A percentile compares a stretch with the other conserved stretches of the same genome.
phyloP scores from a whole-genome alignment of 306 rosid species.

The Dicorynia guianensis region DNA sequence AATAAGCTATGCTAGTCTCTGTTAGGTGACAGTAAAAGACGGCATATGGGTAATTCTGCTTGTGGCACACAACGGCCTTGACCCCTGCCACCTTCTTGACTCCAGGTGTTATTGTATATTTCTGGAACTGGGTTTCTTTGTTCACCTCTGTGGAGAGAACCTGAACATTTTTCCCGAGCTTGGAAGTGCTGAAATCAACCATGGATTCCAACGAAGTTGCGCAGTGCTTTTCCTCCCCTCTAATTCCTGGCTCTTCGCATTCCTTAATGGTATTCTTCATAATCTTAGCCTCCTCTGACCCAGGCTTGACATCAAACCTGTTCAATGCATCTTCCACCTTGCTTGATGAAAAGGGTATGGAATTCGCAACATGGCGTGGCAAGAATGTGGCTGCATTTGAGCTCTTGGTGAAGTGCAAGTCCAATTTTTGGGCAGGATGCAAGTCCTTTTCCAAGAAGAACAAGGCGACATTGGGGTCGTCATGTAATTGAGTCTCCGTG shows the following conservation, averaged over 20 bases:
- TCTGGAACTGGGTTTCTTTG: constrained; percentile 43
- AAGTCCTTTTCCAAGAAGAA: constrained; percentile 82
- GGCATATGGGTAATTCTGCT: constrained; percentile 57
- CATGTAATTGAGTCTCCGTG: constrained; percentile 54
- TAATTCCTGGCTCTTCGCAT: constrained; percentile 57
- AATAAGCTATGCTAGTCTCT: constrained; percentile 36
- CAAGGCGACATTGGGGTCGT: constrained; percentile 62
- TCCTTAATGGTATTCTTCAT: constrained; percentile 57
- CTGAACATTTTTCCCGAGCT: constrained; percentile 49
- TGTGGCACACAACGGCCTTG: constrained; percentile 56
- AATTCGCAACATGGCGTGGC: constrained; percentile 43
- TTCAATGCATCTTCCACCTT: constrained; percentile 50
- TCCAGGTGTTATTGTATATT: constrained; percentile 39
- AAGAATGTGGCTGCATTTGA: constrained; percentile 52
- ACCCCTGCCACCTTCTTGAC: constrained; percentile 43
- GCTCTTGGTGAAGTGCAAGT: constrained; percentile 58
- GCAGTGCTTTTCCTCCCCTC: constrained; percentile 57
- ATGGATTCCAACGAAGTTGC: constrained; percentile 69
- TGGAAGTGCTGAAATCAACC: constrained; percentile 59
- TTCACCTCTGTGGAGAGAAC: constrained; percentile 59
- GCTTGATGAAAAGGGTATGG: constrained; percentile 66
- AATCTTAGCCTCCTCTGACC: constrained; percentile 50
- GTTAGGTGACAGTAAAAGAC: constrained; percentile 67
- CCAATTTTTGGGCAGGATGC: constrained; percentile 55
- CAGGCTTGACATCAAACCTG: constrained; percentile 54